Conservation (phyloP, 148 eudicot species). For the Fagopyrum esculentum region DNA sequence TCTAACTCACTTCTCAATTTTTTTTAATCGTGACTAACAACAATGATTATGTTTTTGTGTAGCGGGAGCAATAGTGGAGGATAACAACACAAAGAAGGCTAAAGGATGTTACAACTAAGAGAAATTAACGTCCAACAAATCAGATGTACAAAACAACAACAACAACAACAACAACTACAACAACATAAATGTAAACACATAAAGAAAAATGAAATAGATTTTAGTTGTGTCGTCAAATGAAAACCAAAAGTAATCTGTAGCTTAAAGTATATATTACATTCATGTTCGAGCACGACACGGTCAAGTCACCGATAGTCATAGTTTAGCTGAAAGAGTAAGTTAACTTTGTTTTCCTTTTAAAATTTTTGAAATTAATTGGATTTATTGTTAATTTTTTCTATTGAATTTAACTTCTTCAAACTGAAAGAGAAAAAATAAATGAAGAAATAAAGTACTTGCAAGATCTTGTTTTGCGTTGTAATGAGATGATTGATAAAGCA, state of each 20-base stretch:
- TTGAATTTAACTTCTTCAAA: slow-evolving; percentile 30
- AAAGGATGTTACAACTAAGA: slow-evolving; percentile 32
- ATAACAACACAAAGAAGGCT: slow-evolving; percentile 33
- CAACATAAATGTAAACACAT: slow-evolving; percentile 17
- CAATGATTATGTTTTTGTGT: background rate
- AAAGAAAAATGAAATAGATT: slow-evolving; percentile 28
- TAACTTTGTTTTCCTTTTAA: background rate
- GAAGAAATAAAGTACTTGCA: slow-evolving; percentile 92
- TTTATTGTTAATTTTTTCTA: background rate
- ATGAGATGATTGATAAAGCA: slow-evolving; percentile 91
- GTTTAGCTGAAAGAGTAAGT: slow-evolving; percentile 94
- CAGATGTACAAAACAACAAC: slow-evolving; percentile 17
- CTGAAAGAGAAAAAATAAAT: slow-evolving; percentile 85
- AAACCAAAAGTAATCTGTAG: slow-evolving; percentile 25
- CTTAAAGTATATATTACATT: slow-evolving; percentile 68
- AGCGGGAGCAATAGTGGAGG: slow-evolving; percentile 38
- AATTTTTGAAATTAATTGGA: background rate
- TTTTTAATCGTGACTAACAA: background rate
- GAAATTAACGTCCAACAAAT: slow-evolving; percentile 32
- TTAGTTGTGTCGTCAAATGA: background rate
- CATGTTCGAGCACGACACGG: slow-evolving; percentile 98
- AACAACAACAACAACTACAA: background rate
- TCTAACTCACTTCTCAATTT: background rate
- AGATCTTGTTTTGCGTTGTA: slow-evolving; percentile 94
- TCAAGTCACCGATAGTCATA: slow-evolving; percentile 98